Conservation (phyloP, 2,329 filamentous ascomycete species). For the Nannizzia gypsea region DNA sequence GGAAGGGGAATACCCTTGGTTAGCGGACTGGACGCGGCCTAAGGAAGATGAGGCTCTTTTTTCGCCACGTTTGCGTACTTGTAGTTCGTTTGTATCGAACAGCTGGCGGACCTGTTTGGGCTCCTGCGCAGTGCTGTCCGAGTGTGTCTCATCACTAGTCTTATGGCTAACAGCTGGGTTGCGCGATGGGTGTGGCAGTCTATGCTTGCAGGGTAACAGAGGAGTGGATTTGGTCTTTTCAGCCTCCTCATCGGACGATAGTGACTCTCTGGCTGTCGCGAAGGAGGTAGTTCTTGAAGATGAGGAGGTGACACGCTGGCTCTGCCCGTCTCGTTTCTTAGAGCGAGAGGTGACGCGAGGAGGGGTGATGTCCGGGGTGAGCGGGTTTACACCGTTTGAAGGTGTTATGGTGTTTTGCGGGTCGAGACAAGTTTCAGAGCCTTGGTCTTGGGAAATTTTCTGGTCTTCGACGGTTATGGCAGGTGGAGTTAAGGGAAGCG, state of each 20-base stretch:
- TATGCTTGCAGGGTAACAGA: conserved; percentile 15
- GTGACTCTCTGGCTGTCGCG: conserved; percentile 56
- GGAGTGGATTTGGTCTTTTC: conserved; percentile 19
- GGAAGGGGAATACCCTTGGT: neutral
- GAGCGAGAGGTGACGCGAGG: conserved; percentile 37
- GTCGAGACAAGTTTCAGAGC: conserved; percentile 10
- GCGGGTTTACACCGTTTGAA: conserved; percentile 54
- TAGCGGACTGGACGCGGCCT: neutral
- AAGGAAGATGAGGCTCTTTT: neutral
- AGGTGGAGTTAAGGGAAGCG: conserved; percentile 31
- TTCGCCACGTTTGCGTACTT: neutral
- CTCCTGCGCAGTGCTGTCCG: neutral
- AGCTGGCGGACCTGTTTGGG: neutral
- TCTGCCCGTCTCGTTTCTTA: conserved; percentile 26
- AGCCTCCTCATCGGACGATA: conserved; percentile 50
- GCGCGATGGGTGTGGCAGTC: conserved; percentile 13
- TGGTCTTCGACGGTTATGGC: conserved; percentile 19
- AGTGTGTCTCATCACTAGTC: neutral
- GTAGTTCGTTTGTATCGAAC: neutral
- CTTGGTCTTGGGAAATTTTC: conserved; percentile 17
- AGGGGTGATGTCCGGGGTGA: conserved; percentile 65
- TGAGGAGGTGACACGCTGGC: conserved; percentile 43
- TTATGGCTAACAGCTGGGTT: neutral
- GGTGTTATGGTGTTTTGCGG: conserved; percentile 40
- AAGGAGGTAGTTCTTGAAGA: conserved; percentile 58